Conservation (phyloP, 202 grass and related monocot genomes). For the Schoenoplectus triqueter region DNA sequence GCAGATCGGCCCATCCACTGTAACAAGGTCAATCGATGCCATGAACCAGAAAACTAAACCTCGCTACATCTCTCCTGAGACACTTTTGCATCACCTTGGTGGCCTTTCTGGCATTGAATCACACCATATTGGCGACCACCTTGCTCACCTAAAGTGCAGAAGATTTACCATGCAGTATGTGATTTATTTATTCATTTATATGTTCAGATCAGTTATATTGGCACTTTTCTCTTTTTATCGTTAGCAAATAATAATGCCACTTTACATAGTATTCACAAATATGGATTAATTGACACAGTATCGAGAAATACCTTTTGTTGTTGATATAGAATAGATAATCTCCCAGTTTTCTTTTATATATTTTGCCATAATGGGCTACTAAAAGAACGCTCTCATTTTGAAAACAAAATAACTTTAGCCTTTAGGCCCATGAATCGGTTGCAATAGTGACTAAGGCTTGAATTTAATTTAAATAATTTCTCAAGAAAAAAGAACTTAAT, state of each 20-base stretch:
- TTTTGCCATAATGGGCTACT: background rate
- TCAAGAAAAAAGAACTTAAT: too few species aligned
- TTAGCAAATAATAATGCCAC: background rate
- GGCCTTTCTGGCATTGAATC: constrained; percentile 52
- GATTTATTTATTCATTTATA: background rate
- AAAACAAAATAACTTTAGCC: background rate
- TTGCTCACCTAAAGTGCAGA: constrained; percentile 41
- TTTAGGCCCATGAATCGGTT: background rate
- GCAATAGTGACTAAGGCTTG: background rate
- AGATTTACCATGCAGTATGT: background rate
- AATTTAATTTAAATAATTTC: background rate
- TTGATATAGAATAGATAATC: background rate
- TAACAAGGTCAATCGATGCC: background rate
- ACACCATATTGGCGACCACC: constrained; percentile 56
- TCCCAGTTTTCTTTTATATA: background rate
- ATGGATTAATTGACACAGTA: background rate
- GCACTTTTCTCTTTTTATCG: background rate
- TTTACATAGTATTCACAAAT: background rate
- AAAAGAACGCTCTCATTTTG: background rate
- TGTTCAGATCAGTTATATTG: background rate
- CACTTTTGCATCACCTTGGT: constrained; percentile 49
- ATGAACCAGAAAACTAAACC: background rate
- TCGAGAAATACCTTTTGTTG: background rate
- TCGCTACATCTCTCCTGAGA: constrained; percentile 53
- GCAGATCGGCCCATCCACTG: constrained; percentile 58